These are phyloP conservation scores for Cavenderia fasciculata DNA, from an alignment of 78 protist species.

Conservation along the genomic window DNA sequence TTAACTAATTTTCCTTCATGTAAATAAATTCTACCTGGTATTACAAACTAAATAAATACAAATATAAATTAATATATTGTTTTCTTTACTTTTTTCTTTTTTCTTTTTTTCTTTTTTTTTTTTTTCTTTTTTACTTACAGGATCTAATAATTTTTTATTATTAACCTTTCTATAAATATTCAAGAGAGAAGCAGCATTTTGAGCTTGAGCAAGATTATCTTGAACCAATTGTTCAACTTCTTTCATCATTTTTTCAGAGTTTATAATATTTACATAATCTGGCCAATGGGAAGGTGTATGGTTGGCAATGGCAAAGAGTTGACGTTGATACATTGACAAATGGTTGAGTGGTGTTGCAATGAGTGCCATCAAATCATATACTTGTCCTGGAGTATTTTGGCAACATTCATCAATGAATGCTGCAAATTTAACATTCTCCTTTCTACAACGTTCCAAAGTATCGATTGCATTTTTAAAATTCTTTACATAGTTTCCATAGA, in stretches of 20 bases:
- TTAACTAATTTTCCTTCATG: slow-evolving; percentile 65
- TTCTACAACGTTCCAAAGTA: slow-evolving; percentile 30
- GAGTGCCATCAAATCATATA: slow-evolving; percentile 59
- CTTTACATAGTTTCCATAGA: slow-evolving; percentile 70
- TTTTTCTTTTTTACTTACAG: slow-evolving; percentile 17
- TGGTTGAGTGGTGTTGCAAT: slow-evolving; percentile 69
- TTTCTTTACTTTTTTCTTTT: too few species aligned
- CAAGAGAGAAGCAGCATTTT: slow-evolving; percentile 50
- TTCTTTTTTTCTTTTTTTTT: too few species aligned
- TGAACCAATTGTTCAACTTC: slow-evolving; percentile 56
- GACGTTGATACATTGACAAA: slow-evolving; percentile 59
- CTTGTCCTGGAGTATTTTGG: slow-evolving; percentile 58
- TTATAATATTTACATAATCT: slow-evolving; percentile 52
- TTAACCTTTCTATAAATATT: slow-evolving; percentile 56
- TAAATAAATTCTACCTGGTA: slow-evolving; percentile 53
- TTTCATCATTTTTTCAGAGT: slow-evolving; percentile 71
- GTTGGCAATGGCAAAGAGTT: slow-evolving; percentile 26
- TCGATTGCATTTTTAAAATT: slow-evolving; percentile 75
- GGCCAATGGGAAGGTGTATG: slow-evolving; percentile 64
- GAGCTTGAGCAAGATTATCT: slow-evolving; percentile 61
- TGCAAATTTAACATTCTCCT: slow-evolving; percentile 48
- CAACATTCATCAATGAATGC: slow-evolving; percentile 24
- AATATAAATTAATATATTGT: background rate
- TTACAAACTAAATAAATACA: slow-evolving; percentile 17
- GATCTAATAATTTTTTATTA: slow-evolving; percentile 57